Base-by-base conservation (phyloP, 2,329 filamentous ascomycete species). In the Talaromyces islandicus region DNA sequence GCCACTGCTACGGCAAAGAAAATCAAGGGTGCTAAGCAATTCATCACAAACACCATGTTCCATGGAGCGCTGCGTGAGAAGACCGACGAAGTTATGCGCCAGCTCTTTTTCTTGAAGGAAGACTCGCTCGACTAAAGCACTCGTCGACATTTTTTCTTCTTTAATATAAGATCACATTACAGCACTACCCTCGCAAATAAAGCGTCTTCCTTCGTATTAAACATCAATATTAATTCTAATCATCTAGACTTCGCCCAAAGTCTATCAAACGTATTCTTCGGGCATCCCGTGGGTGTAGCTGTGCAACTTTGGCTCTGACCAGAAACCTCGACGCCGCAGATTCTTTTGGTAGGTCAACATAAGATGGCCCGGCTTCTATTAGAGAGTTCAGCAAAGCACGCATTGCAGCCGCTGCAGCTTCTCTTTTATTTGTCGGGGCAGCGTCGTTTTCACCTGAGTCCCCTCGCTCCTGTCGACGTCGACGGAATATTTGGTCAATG, bases 1-100 rank as follows among this genome's bases (percentile, higher is more conserved):
- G 88, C 90, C 9, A 82, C 84, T 67, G 85, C 89, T 66, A 95
- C 91, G 17, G 91, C 90, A 10, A 78, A 77, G 46, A 83, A 87
- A 69, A 89, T 97, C 71, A 88, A 85, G 71, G 87, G 86, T 0
- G 88, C 85, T 70, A 92, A 91, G 77, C 86, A 90, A 46, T 94
- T 88, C 67, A 85, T 94, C 69, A 96, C 91, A 43, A 97, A 96
- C 71, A 81, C 83, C 25, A 85, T 96, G 81, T 94, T 94, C 70
- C 93, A 97, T 74, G 88, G 94, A 69, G 93, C 89, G 0, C 73
- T 97, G 50, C 82, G 90, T 61, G 81, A 82, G 56, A 89, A 85
- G 74, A 80, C 87, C 4, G 88, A 91, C 29, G 90, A 95, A 65
- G 85, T 97, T 19, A 78, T 96, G 68, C 84, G 84, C 66, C 84